Percentiles rank a stretch among this genome's conserved stretches.
Evolutionary conservation across 345 rosid species (phyloP).

Genomic region (Barbarea vulgaris): DNA sequence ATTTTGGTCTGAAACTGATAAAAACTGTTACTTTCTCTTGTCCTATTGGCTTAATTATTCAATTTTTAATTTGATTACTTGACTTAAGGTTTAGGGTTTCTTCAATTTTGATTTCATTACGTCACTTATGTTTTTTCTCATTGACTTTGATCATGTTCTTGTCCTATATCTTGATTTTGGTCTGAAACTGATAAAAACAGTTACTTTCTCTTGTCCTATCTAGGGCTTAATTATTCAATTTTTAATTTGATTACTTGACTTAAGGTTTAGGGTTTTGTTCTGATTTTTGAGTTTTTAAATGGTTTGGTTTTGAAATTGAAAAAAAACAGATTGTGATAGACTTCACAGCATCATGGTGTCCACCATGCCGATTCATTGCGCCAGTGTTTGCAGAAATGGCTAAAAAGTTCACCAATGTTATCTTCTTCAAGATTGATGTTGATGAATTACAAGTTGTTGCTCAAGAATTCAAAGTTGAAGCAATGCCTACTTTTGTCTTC

Average conservation of each 20-base stretch:
- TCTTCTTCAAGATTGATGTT: constrained; percentile 76
- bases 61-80: too few relatives aligned
- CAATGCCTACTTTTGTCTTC: constrained; percentile 70
- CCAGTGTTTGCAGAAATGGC: constrained; percentile 64
- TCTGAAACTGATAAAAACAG: constrained; percentile 34
- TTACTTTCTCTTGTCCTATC: constrained; percentile 14
- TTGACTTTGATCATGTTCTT: neutral
- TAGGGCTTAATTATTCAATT: neutral
- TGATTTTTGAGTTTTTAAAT: neutral
- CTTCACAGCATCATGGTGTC: constrained; percentile 77
- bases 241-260: neutral
- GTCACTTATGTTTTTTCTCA: neutral
- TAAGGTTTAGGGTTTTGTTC: neutral
- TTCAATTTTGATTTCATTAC: neutral
- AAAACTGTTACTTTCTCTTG: too few relatives aligned
- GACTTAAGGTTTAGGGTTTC: too few relatives aligned
- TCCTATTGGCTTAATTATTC: too few relatives aligned
- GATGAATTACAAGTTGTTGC: constrained; percentile 72
- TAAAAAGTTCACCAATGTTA: constrained; percentile 46
- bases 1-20: too few relatives aligned
- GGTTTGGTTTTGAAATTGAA: neutral
- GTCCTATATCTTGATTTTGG: neutral
- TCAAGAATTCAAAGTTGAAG: constrained; percentile 58
- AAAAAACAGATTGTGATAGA: constrained; percentile 66
- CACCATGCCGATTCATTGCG: constrained; percentile 69